Conservation (phyloP, 2,329 filamentous ascomycete genomes). For the Penicillium sp. region DNA sequence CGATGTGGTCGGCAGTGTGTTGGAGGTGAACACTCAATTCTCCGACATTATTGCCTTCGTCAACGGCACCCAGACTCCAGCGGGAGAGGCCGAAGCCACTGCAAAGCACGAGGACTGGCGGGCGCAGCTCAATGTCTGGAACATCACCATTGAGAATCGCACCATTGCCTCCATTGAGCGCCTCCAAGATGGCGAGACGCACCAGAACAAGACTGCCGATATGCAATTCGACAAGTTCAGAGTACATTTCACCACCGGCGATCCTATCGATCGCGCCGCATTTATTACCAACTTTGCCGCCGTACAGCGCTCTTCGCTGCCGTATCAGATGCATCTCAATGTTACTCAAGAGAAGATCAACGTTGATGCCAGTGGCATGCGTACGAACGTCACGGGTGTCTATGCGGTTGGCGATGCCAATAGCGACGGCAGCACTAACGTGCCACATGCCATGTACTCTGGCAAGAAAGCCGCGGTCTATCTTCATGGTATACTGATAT, state of each 20-base stretch:
- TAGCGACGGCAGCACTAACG: slow-evolving; percentile 61
- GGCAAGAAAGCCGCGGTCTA: slow-evolving; percentile 62
- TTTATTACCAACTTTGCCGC: slow-evolving; percentile 55
- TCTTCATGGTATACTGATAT: slow-evolving; percentile 42
- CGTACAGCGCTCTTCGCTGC: slow-evolving; percentile 53
- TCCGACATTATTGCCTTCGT: slow-evolving; percentile 58
- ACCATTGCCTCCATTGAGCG: slow-evolving; percentile 54
- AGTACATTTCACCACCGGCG: slow-evolving; percentile 54
- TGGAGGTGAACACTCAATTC: slow-evolving; percentile 59
- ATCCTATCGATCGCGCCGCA: slow-evolving; percentile 50
- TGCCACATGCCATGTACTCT: slow-evolving; percentile 62
- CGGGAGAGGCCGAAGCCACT: slow-evolving; percentile 42
- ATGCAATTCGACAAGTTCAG: slow-evolving; percentile 58
- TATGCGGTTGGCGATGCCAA: slow-evolving; percentile 64
- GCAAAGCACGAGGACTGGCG: slow-evolving; percentile 50
- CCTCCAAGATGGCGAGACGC: slow-evolving; percentile 37
- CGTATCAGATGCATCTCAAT: slow-evolving; percentile 50
- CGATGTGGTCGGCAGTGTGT: slow-evolving; percentile 48
- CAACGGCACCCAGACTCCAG: slow-evolving; percentile 59
- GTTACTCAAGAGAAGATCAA: slow-evolving; percentile 50
- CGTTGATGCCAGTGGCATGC: slow-evolving; percentile 48
- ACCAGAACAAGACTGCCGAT: slow-evolving; percentile 29
- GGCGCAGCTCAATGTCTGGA: slow-evolving; percentile 52
- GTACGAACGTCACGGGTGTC: slow-evolving; percentile 57
- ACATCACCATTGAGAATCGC: slow-evolving; percentile 59